Percentiles rank a stretch among this genome's conserved stretches.
Evolutionary conservation across 163 green algal species (phyloP).

Genomic region (Scenedesmus sp.): DNA sequence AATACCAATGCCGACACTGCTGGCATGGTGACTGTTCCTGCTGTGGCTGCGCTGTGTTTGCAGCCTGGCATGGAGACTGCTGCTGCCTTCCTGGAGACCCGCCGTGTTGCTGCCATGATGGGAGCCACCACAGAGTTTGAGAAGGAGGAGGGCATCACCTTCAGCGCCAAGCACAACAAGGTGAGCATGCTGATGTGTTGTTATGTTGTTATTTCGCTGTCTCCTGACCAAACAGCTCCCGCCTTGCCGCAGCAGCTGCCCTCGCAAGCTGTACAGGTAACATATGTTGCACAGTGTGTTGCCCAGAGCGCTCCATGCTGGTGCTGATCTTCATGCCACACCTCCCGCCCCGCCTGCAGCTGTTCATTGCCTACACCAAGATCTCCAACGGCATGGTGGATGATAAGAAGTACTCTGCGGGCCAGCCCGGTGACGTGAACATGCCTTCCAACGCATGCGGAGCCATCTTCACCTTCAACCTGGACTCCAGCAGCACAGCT

Average conservation of each 20-base stretch:
- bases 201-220: too few species aligned
- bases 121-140: conserved; percentile 55
- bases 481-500: neutral
- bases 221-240: too few species aligned
- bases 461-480: neutral
- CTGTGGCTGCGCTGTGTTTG: neutral
- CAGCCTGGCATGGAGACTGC: conserved; percentile 50
- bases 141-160: conserved; percentile 50
- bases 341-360: neutral
- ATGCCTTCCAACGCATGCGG: conserved; percentile 30
- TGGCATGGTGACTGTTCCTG: neutral
- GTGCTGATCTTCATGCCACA: neutral
- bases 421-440: conserved; percentile 1
- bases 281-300: neutral
- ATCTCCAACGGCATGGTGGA: neutral
- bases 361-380: neutral
- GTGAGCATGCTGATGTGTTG: too few species aligned
- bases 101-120: conserved; percentile 44
- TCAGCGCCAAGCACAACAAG: neutral
- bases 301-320: neutral
- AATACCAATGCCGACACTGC: neutral
- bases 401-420: neutral
- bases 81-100: conserved; percentile 58
- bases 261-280: too few species aligned
- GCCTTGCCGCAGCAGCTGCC: too few species aligned